Evolutionary conservation across 169 alveolate genomes (phyloP), one percentile per base, ranked within the genome.

Genomic region (Plasmodium inui): DNA sequence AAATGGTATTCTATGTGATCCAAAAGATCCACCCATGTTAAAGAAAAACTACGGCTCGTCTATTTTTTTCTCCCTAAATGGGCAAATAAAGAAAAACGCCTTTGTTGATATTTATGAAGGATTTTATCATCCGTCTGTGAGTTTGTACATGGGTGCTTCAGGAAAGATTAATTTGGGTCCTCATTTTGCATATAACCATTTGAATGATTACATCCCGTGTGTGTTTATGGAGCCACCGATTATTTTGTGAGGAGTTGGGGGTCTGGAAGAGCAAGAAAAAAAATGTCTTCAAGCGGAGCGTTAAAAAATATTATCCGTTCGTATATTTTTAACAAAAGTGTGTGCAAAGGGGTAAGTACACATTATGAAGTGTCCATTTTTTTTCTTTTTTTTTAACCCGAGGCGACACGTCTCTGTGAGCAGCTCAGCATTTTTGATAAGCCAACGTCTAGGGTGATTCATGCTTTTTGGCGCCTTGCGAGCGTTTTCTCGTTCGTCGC

Each of bases 141-240:
- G 98, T 22, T 96, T 97, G 46, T 97, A 96, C 92, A 97, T 97
- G 98, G 98, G 98, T 22, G 98, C 98, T 22, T 91, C 93, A 34
- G 96, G 96, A 4, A 83, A 83, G n/a, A 71, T 97, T 76, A 97
- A 97, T 61, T 53, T 83, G 86, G 97, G 97, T 12, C 97, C 97
- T 14, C 70, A 92, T 76, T 96, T 96, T 80, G 71, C 57, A 12
- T 91, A 93, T 74, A 67, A 41, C 28, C 96, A 96, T 82, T 92
- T 96, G 32, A 84, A 86, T 32, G 97, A 93, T 28, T 96, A 71
- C 79, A 44, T 37, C 22, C 97, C 97, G 9, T 95, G 97, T 81
- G 61, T 92, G 41, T 71, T 26, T 57, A 96, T 96, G 97, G 94
- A 78, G 74, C 89, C 83, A 14, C 97, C 97, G 19, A 78, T 44